Evolutionary conservation across 495 filamentous ascomycete genomes (phyloP).

Genomic region (Aspergillus coremiiformis): DNA sequence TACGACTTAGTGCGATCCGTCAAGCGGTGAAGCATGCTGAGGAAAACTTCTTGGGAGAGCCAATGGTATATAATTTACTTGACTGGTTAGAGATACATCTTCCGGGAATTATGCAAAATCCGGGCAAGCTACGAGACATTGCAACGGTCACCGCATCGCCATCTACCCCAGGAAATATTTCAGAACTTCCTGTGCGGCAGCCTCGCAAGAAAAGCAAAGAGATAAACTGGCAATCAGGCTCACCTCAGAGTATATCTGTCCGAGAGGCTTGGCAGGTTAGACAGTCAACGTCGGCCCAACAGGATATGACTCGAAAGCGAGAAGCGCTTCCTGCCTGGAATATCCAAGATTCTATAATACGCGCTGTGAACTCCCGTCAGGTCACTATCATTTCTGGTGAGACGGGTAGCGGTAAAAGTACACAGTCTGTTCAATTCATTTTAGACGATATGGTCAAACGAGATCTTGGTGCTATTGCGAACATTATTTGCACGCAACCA

Average conservation of each 20-base stretch:
- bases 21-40: slow-evolving; percentile 62
- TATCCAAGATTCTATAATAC: slow-evolving; percentile 64
- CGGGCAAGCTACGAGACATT: slow-evolving; percentile 76
- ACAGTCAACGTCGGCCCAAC: slow-evolving; percentile 50
- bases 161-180: slow-evolving; percentile 9
- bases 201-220: slow-evolving; percentile 38
- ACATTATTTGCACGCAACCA: slow-evolving; percentile 93
- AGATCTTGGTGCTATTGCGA: slow-evolving; percentile 67
- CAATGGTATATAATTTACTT: slow-evolving; percentile 80
- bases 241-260: slow-evolving; percentile 35
- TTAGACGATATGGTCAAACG: slow-evolving; percentile 82
- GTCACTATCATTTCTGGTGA: slow-evolving; percentile 95
- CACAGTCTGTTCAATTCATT: slow-evolving; percentile 93
- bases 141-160: slow-evolving; percentile 49
- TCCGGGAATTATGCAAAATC: slow-evolving; percentile 65
- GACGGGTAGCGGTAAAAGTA: slow-evolving; percentile 94
- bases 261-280: slow-evolving; percentile 47
- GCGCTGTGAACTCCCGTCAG: slow-evolving; percentile 64
- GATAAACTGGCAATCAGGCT: slow-evolving; percentile 31
- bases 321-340: slow-evolving; percentile 82
- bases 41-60: slow-evolving; percentile 63
- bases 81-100: slow-evolving; percentile 86
- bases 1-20: slow-evolving; percentile 81
- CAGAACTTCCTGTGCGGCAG: slow-evolving; percentile 41
- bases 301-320: slow-evolving; percentile 62